phyloP scores from a whole-genome alignment of 305 asterid genomes.

The Withania somnifera region DNA sequence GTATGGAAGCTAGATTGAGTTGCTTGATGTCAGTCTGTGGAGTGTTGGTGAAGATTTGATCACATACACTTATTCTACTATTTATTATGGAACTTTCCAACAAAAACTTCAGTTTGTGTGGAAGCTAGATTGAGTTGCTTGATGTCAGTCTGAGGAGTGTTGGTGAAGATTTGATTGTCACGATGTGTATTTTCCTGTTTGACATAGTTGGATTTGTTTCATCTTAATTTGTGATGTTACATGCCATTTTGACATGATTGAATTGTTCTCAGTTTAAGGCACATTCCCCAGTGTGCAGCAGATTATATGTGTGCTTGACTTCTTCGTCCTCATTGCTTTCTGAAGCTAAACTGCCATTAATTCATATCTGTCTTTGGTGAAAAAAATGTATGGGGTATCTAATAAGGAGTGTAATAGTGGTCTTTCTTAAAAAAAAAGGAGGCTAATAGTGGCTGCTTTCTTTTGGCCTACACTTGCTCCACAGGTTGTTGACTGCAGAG shows the following conservation, averaged over 20 bases:
- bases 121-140: not conserved
- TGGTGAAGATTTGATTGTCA: not conserved
- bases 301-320: not conserved
- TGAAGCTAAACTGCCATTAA: not conserved
- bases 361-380: not conserved
- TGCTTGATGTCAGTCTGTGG: not conserved
- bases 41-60: not conserved
- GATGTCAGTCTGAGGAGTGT: not conserved
- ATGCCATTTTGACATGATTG: not conserved
- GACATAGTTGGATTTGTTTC: not conserved
- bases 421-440: not conserved
- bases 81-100: not conserved
- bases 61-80: no score
- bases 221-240: not conserved
- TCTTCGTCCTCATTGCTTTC: not conserved
- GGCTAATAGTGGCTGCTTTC: not conserved
- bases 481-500: slow-evolving; percentile 94
- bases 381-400: not conserved
- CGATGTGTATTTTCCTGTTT: not conserved
- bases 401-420: not conserved
- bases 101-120: not conserved
- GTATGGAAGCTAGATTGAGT: not conserved
- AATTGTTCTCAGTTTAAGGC: not conserved
- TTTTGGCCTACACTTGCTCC: slow-evolving; percentile 4
- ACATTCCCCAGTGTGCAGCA: not conserved